Conservation (phyloP, 495 filamentous ascomycete genomes). For the Penicillium cataractarum region DNA sequence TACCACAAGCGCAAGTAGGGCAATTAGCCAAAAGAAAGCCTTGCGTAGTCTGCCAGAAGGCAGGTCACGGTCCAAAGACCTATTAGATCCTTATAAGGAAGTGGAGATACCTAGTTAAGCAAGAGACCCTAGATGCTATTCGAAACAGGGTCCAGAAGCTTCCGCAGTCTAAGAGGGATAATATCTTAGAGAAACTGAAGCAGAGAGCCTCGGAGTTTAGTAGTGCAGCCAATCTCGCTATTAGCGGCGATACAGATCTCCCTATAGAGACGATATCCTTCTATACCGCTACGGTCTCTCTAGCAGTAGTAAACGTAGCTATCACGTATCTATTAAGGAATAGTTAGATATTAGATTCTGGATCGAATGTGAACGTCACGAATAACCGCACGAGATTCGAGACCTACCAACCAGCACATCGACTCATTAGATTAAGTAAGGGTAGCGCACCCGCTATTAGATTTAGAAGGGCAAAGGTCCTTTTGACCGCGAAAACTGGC, state of each 20-base stretch:
- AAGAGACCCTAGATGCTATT: neutral
- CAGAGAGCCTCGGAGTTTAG: neutral
- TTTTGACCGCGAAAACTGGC: neutral
- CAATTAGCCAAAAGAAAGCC: no score
- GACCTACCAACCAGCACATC: neutral
- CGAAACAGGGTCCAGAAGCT: neutral
- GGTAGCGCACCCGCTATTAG: neutral
- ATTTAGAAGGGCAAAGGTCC: neutral
- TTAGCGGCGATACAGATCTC: neutral
- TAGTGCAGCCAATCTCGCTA: neutral
- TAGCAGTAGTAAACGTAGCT: neutral
- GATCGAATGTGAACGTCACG: neutral
- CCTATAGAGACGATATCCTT: neutral
- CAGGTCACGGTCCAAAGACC: neutral
- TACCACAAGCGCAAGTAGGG: no score
- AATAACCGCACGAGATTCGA: neutral
- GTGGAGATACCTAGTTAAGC: neutral
- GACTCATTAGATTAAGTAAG: neutral
- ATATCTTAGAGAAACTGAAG: neutral
- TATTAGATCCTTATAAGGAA: neutral
- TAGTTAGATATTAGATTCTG: neutral
- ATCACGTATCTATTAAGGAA: neutral
- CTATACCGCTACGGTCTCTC: neutral
- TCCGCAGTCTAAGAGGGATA: neutral
- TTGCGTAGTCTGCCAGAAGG: neutral